Evolutionary conservation across 345 rosid species (phyloP).

Genomic region (Populus tremula): DNA sequence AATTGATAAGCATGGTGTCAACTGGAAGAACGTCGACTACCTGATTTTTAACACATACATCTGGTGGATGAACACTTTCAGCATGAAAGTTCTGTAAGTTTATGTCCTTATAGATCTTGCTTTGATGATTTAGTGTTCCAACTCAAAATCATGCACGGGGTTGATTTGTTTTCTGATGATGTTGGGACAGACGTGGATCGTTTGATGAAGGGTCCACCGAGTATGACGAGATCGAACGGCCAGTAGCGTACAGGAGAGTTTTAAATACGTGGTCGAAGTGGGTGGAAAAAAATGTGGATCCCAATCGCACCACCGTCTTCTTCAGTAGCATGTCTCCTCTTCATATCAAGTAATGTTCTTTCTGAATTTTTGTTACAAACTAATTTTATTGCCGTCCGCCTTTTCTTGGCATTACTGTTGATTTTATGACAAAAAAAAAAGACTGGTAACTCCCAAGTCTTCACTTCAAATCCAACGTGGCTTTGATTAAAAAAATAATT

Average conservation of each 20-base stretch:
- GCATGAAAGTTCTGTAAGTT: conserved; percentile 73
- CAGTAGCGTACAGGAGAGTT: conserved; percentile 60
- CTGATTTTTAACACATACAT: conserved; percentile 80
- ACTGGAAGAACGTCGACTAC: conserved; percentile 73
- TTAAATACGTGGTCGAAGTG: conserved; percentile 92
- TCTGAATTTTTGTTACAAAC: neutral
- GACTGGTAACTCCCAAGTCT: too few relatives aligned
- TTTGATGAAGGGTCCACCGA: conserved; percentile 74
- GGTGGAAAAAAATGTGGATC: conserved; percentile 72
- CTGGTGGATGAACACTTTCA: conserved; percentile 82
- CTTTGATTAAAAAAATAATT: neutral
- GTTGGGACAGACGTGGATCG: conserved; percentile 64
- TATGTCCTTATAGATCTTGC: neutral
- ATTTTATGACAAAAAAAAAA: too few relatives aligned
- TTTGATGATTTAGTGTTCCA: neutral
- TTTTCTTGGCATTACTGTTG: neutral
- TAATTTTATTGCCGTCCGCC: too few relatives aligned
- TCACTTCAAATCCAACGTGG: too few relatives aligned
- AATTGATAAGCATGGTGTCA: conserved; percentile 72
- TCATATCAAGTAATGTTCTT: conserved; percentile 54
- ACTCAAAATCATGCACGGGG: neutral
- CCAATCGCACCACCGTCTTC: conserved; percentile 74
- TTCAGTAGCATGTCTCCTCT: conserved; percentile 89
- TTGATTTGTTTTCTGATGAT: conserved; percentile 23
- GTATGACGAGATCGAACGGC: conserved; percentile 59